phyloP scores from a whole-genome alignment of 495 filamentous ascomycete genomes.

The Talaromyces wortmannii region DNA sequence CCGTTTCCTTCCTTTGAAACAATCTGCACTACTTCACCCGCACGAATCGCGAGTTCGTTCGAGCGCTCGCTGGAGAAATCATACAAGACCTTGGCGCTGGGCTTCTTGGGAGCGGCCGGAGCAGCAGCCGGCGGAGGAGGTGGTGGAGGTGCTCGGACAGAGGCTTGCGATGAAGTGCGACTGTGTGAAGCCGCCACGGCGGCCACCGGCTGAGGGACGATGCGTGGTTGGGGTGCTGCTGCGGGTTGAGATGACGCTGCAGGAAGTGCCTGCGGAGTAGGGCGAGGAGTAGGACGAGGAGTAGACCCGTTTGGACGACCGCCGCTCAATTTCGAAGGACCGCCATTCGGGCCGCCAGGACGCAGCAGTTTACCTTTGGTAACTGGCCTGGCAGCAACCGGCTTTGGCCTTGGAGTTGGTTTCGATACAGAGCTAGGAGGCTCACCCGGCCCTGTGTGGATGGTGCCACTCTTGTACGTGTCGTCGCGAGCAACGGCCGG shows the following conservation, averaged over 20 bases:
- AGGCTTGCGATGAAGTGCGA: slow-evolving; percentile 31
- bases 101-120: slow-evolving; percentile 60
- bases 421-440: slow-evolving; percentile 74
- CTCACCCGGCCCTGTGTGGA: slow-evolving; percentile 83
- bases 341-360: slow-evolving; percentile 79
- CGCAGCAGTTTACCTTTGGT: slow-evolving; percentile 82
- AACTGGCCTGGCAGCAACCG: slow-evolving; percentile 79
- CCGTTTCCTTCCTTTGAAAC: slow-evolving; percentile 87
- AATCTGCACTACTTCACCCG: slow-evolving; percentile 76
- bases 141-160: slow-evolving; percentile 55
- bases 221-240: slow-evolving; percentile 24
- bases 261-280: slow-evolving; percentile 27
- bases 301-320: slow-evolving; percentile 14
- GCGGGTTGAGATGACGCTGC: slow-evolving; percentile 35
- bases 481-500: slow-evolving; percentile 62
- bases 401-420: slow-evolving; percentile 80
- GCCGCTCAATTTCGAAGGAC: slow-evolving; percentile 56
- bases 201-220: slow-evolving; percentile 39
- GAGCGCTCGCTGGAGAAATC: slow-evolving; percentile 74
- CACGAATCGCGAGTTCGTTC: slow-evolving; percentile 71
- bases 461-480: slow-evolving; percentile 85
- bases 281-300: slow-evolving; percentile 35
- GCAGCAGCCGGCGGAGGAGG: slow-evolving; percentile 64
- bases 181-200: slow-evolving; percentile 39
- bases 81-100: slow-evolving; percentile 78